Conservation (phyloP, 2,329 filamentous ascomycete species). For the Aspergillaceae sp. region DNA sequence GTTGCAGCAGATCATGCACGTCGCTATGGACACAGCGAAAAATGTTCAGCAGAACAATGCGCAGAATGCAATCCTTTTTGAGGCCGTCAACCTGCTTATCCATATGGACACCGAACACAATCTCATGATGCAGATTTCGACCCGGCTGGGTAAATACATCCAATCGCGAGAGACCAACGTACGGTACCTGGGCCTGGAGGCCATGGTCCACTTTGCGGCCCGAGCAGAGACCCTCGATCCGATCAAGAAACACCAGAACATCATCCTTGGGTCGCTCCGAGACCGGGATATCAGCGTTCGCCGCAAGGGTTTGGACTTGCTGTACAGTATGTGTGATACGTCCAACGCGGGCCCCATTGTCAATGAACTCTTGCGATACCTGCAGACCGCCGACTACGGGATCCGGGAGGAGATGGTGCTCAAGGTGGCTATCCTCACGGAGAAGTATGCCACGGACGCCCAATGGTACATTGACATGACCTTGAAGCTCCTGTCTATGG, state of each 20-base stretch:
- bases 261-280: constrained; percentile 87
- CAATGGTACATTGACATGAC: constrained; percentile 99
- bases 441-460: constrained; percentile 96
- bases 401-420: constrained; percentile 99
- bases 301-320: constrained; percentile 84
- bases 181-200: constrained; percentile 87
- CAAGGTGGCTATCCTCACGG: constrained; percentile 95
- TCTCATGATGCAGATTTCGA: constrained; percentile 92
- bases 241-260: constrained; percentile 95
- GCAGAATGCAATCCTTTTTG: constrained; percentile 94
- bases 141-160: constrained; percentile 86
- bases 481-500: constrained; percentile 85
- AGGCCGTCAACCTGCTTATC: constrained; percentile 97
- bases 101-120: constrained; percentile 91
- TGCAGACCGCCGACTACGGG: constrained; percentile 94
- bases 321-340: constrained; percentile 99
- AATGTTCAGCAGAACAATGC: constrained; percentile 99
- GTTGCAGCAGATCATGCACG: constrained; percentile 79
- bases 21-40: constrained; percentile 88
- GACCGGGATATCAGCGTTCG: constrained; percentile 96
- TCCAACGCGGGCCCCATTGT: constrained; percentile 93
- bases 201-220: constrained; percentile 95
- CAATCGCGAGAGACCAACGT: constrained; percentile 96
- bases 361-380: constrained; percentile 82
- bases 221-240: constrained; percentile 89